These are phyloP conservation scores for Penicillium manginii DNA, from an alignment of 495 filamentous ascomycete genomes.

Conservation along the genomic window DNA sequence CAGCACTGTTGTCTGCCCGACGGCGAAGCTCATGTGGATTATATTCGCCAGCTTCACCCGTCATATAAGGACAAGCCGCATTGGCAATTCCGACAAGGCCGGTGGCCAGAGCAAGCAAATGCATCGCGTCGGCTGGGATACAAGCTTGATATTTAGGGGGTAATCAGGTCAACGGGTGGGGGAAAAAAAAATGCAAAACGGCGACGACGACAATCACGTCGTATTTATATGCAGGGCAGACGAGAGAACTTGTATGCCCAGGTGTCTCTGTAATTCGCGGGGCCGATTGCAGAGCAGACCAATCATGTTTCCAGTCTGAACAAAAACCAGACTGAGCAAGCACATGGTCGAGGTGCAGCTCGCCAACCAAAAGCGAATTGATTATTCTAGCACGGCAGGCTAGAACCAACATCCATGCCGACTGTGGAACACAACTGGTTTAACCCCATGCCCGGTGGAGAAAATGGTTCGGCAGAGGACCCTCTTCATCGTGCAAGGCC, in stretches of 20 bases:
- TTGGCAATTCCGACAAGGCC: slow-evolving; percentile 44
- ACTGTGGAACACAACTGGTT: slow-evolving; percentile 3
- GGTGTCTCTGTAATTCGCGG: slow-evolving; percentile 1
- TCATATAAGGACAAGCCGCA: slow-evolving; percentile 50
- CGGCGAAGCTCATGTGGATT: slow-evolving; percentile 19
- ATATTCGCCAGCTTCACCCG: slow-evolving; percentile 28
- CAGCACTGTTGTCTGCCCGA: slow-evolving; percentile 37
- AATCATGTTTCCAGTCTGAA: not conserved
- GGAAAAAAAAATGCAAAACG: not conserved
- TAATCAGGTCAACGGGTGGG: not conserved
- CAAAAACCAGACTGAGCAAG: not conserved
- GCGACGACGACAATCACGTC: not conserved
- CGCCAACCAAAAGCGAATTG: slow-evolving; percentile 13
- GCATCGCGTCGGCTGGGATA: slow-evolving; percentile 40
- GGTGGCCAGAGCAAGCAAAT: slow-evolving; percentile 27
- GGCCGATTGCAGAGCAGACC: not conserved
- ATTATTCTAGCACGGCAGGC: slow-evolving; percentile 21
- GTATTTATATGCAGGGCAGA: not conserved
- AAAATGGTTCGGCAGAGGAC: slow-evolving; percentile 4
- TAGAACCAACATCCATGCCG: slow-evolving; percentile 8
- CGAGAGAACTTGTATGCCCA: not conserved
- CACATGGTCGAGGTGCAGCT: slow-evolving; percentile 1
- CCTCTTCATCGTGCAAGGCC: not conserved
- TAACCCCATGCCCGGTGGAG: not conserved
- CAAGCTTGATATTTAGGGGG: not conserved